Base-by-base conservation (phyloP, 352 stramenopile species). In the Pythium brassicae region DNA sequence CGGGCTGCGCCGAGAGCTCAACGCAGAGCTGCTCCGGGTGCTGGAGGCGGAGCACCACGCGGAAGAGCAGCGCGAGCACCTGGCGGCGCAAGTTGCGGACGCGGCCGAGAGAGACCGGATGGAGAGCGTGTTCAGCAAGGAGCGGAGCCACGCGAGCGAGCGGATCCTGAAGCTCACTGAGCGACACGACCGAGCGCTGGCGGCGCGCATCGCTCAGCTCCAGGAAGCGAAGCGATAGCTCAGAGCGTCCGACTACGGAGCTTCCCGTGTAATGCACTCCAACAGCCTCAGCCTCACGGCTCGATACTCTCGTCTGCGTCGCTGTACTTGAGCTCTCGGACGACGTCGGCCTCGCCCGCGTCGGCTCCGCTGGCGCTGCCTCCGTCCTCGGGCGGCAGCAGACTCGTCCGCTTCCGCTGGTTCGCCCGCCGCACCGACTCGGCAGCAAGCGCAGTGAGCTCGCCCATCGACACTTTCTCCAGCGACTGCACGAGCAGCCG, bases 141-240 rank as follows among this genome's bases (percentile, higher is more conserved):
- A 95, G 47, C 72, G 86, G 39, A 71, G 71, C 9, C 65, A 78
- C 20, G 82, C 79, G 3, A 95, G 86, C 61, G 83, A 94, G 49
- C 81, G 82, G 1, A 95, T 94, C 58, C 86, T 92, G 82, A 65
- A 72, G 32, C 55, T 95, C 12, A 95, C 82, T 1, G 63, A 89
- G 39, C 64, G 71, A 15, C 83, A 94, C 53, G 86, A 95, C 42
- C 57, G 78, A 9, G 69, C 67, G 15, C 57, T 93, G 15, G 67
- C 66, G 2, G 53, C 52, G 11, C 72, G 74, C 37, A 78, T 82
- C n/a, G n/a, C 47, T 22, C 25, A 50, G 35, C 43, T 64, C 25
- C 51, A 64, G 10, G 48, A 10, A 19, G 12, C 22, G 15, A 2
- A 39, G 22, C 44, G 44, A n/a, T 9, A 27, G 44, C 20, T 17